These are phyloP conservation scores for Ilex asprella DNA, from an alignment of 257 asterid genomes.

Conservation along the genomic window DNA sequence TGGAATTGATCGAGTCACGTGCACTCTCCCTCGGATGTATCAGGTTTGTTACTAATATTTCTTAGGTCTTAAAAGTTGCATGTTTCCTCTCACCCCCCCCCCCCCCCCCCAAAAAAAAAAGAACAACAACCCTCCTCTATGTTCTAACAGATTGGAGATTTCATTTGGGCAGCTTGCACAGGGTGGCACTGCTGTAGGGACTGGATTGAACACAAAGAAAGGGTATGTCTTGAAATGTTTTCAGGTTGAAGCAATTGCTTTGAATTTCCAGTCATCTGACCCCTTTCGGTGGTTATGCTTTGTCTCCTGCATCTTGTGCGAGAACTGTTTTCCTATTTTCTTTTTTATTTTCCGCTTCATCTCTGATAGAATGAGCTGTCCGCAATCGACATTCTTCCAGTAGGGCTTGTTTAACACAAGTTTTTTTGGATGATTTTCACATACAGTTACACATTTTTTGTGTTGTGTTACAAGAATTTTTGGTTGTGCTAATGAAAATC, in stretches of 20 bases:
- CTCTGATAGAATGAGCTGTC: too few relatives aligned
- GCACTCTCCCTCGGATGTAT: conserved; percentile 92
- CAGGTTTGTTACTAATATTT: conserved; percentile 38
- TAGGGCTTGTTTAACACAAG: too few relatives aligned
- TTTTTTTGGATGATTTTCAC: too few relatives aligned
- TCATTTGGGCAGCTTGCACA: conserved; percentile 82
- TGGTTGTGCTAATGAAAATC: too few relatives aligned
- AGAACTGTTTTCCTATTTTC: not conserved
- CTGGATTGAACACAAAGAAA: conserved; percentile 92
- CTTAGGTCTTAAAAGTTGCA: not conserved
- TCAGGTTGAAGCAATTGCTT: not conserved
- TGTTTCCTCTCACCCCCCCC: too few relatives aligned
- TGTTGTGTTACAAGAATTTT: too few relatives aligned
- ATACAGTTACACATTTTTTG: too few relatives aligned
- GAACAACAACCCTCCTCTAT: too few relatives aligned
- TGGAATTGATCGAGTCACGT: conserved; percentile 71
- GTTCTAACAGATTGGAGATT: conserved; percentile 21
- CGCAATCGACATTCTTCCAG: too few relatives aligned
- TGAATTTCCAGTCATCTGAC: not conserved
- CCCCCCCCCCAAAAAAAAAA: too few relatives aligned
- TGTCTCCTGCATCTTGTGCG: not conserved
- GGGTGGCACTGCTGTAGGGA: conserved; percentile 98
- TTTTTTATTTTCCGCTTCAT: not conserved
- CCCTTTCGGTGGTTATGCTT: not conserved
- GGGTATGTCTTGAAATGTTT: conserved; percentile 42